Base-by-base conservation (phyloP, 768 basidiomycete genomes). In the Austroboletus eburneus region DNA sequence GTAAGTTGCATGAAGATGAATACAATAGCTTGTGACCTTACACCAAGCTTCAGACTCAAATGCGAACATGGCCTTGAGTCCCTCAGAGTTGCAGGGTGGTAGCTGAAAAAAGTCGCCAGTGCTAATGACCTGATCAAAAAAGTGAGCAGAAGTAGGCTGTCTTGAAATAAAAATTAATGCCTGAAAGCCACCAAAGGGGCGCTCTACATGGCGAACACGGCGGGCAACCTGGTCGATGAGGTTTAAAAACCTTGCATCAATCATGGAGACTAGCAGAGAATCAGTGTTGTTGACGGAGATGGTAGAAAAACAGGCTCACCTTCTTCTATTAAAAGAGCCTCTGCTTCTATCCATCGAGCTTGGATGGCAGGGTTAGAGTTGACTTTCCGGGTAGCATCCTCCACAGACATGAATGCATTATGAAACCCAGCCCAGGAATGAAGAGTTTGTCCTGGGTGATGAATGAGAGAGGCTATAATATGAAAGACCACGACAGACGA, bases 361-460 rank as follows among this genome's bases (percentile, higher is more conserved):
- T 39, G 2, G 13, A 14, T 14, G 5, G 22, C 32, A 17, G 25
- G 25, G 27, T 2, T n/a, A 1, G 9, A 24, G 25, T 24, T 40
- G 8, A 13, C 39, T 23, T 23, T 46, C 3, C 33, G 29, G 9
- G 24, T 5, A 0, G 32, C 38, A 1, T 5, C 18, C 3, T 40
- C 13, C 4, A 33, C 2, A 3, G n/a, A 5, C 17, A 46, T 46
- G 17, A 46, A n/a, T 1, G 38, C 37, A 4, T 46, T 39, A 10
- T 16, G n/a, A 23, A 46, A 46, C 2, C 45, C 45, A 2, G 37
- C 37, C 45, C 45, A 45, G 7, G 45, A 39, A 17, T 45, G 45
- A 1, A 45, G 4, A 1, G 30, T 45, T 24, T 39, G 36, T 0
- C 45, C 45, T 45, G 12, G 25, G 25, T 5, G 10, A 27, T 10